These are phyloP conservation scores for Ceratonia siliqua DNA, from an alignment of 306 rosid genomes.

Conservation along the genomic window DNA sequence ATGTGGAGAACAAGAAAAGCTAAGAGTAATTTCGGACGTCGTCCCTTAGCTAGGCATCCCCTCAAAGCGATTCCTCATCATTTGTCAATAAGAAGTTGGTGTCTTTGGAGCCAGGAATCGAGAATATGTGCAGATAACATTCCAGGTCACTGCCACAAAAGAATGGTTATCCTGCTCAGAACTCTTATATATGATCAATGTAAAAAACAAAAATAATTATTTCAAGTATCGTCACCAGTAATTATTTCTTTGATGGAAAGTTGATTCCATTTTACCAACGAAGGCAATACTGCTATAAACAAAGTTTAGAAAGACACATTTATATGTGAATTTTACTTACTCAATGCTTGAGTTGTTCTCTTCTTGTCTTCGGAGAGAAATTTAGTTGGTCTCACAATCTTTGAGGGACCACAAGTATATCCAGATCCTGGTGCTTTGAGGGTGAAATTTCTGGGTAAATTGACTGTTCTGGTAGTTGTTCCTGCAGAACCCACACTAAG, in stretches of 20 bases:
- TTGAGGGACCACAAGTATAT: conserved; percentile 74
- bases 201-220: not conserved
- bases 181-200: not conserved
- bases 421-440: conserved; percentile 86
- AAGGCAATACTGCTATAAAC: not conserved
- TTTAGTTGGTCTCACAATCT: conserved; percentile 54
- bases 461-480: conserved; percentile 67
- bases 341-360: conserved; percentile 78
- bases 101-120: conserved; percentile 68
- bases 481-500: conserved; percentile 78
- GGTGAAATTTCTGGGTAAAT: conserved; percentile 67
- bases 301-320: not conserved
- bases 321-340: conserved; percentile 55
- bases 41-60: too few species aligned
- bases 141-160: conserved; percentile 66
- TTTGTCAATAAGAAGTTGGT: too few species aligned
- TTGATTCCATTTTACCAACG: not conserved
- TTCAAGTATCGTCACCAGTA: not conserved
- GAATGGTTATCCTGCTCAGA: not conserved
- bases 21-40: too few species aligned
- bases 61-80: too few species aligned
- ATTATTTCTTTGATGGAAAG: conserved; percentile 4
- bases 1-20: too few species aligned
- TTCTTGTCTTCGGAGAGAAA: conserved; percentile 63
- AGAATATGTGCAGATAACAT: conserved; percentile 60